Evolutionary conservation across 78 protist genomes (phyloP).

Genomic region (Cavenderia fasciculata): DNA sequence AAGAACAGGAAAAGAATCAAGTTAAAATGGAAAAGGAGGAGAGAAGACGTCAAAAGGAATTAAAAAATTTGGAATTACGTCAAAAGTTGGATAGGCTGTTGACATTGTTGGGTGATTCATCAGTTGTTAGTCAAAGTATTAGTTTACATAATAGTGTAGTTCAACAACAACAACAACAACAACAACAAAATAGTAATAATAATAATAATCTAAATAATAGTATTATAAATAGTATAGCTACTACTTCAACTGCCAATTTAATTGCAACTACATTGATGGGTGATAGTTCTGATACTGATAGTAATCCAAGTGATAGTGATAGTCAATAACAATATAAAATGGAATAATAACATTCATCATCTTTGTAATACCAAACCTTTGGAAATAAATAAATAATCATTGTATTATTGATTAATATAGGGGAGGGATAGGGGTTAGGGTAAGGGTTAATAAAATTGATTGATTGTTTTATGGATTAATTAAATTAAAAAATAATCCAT

Average conservation of each 20-base stretch:
- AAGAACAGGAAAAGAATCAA: slow-evolving; percentile 16
- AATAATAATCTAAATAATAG: background rate
- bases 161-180: background rate
- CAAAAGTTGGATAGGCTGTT: slow-evolving; percentile 31
- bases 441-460: too few species aligned
- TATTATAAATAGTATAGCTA: background rate
- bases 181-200: background rate
- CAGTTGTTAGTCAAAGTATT: background rate
- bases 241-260: background rate
- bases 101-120: slow-evolving; percentile 2
- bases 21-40: background rate
- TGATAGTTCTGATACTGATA: background rate
- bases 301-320: background rate
- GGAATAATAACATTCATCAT: too few species aligned
- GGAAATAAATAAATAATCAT: too few species aligned
- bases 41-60: background rate
- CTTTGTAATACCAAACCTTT: too few species aligned
- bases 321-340: too few species aligned
- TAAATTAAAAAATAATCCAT: too few species aligned
- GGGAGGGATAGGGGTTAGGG: too few species aligned
- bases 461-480: too few species aligned
- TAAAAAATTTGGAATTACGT: background rate
- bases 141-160: background rate
- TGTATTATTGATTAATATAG: too few species aligned
- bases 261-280: background rate